Conservation (phyloP, 2,329 filamentous ascomycete species). For the Microsporum audouinii region DNA sequence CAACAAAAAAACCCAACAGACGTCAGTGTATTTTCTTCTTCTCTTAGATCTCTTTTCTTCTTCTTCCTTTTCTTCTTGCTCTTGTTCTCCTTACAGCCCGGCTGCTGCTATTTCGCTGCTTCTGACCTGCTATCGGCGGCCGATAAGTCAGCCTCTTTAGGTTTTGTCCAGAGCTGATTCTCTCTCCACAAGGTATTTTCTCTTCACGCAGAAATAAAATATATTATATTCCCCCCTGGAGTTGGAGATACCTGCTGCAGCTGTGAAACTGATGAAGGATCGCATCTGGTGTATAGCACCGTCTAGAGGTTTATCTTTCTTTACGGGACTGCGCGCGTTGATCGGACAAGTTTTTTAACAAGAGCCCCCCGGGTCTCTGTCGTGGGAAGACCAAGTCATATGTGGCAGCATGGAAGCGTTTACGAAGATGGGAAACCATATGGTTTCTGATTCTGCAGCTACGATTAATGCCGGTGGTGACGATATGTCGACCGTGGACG, state of each 20-base stretch:
- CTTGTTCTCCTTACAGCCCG: not conserved
- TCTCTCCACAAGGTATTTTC: not conserved
- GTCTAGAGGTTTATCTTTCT: not conserved
- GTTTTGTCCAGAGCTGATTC: not conserved
- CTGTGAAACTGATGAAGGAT: not conserved
- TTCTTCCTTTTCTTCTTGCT: not conserved
- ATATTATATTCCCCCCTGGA: not conserved
- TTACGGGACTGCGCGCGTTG: not conserved
- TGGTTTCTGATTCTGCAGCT: slow-evolving; percentile 60
- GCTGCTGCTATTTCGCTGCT: not conserved
- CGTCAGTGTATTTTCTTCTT: not conserved
- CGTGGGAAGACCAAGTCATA: slow-evolving; percentile 2
- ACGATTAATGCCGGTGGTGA: slow-evolving; percentile 71
- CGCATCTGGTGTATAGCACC: not conserved
- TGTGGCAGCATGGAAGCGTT: slow-evolving; percentile 63
- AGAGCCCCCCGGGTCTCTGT: not conserved
- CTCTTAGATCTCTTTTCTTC: not conserved
- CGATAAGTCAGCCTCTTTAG: slow-evolving; percentile 1
- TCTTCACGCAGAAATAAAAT: not conserved
- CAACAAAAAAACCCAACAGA: not conserved
- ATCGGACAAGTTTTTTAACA: not conserved
- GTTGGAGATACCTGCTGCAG: not conserved
- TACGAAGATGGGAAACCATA: slow-evolving; percentile 64
- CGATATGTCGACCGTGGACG: slow-evolving; percentile 61
- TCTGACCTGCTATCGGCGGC: not conserved